A percentile compares a stretch with the other conserved stretches of the same genome.
Evolutionary conservation across 805 yeast species (phyloP).

Genomic region (Saturnispora zaruensis): DNA sequence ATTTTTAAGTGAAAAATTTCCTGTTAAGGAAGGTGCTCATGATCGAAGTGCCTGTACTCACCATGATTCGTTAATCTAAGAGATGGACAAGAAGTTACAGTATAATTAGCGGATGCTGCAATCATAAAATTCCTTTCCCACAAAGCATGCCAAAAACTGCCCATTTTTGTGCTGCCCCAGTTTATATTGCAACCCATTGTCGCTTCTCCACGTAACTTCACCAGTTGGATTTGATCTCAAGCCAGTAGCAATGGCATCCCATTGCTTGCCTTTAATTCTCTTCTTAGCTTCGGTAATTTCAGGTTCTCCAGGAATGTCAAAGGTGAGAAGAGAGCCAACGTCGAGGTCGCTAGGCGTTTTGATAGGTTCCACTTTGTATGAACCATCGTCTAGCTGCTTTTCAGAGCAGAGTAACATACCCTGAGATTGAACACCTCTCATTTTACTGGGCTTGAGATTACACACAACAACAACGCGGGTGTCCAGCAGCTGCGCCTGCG

Average conservation of each 20-base stretch:
- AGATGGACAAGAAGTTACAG: not conserved
- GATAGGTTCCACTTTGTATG: conserved; percentile 36
- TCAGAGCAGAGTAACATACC: conserved; percentile 62
- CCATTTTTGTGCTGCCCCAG: not conserved
- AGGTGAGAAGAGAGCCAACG: conserved; percentile 35
- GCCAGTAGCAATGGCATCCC: conserved; percentile 27
- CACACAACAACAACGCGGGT: conserved; percentile 43
- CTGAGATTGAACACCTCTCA: conserved; percentile 53
- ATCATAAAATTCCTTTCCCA: not conserved
- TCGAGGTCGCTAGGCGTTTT: conserved; percentile 33
- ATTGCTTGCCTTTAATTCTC: conserved; percentile 16
- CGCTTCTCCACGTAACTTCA: conserved; percentile 24
- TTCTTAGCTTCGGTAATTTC: conserved; percentile 7
- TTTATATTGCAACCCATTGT: not conserved
- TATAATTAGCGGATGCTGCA: not conserved
- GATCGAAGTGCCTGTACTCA: not conserved
- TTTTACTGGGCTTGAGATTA: conserved; percentile 52
- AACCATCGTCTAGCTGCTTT: conserved; percentile 10
- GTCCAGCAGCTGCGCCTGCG: conserved; percentile 31
- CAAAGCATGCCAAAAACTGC: not conserved
- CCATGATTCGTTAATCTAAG: not conserved
- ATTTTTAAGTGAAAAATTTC: conserved; percentile 1
- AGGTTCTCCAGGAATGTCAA: conserved; percentile 22
- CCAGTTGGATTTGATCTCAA: conserved; percentile 28
- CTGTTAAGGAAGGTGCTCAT: not conserved